These are phyloP conservation scores for Phlegmacium glaucopus DNA, from an alignment of 768 basidiomycete genomes.

Conservation along the genomic window DNA sequence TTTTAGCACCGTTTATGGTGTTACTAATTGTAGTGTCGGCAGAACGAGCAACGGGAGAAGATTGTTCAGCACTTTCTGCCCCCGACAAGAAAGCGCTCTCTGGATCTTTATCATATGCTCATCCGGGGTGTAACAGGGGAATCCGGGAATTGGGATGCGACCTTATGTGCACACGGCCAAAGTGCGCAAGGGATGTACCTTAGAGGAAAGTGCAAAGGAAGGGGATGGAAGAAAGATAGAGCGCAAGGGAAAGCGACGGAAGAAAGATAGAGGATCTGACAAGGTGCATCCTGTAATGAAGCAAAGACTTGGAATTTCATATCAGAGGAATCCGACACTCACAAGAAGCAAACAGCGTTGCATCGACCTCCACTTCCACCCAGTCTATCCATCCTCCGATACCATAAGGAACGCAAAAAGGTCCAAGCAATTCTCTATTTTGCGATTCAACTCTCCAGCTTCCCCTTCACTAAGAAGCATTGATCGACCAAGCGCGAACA, in stretches of 20 bases:
- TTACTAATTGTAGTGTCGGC: no score
- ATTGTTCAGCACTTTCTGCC: no score
- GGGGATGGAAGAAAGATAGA: slow-evolving; percentile 57
- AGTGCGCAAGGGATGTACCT: slow-evolving; percentile 55
- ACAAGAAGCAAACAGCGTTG: slow-evolving; percentile 61
- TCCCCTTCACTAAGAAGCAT: slow-evolving; percentile 27
- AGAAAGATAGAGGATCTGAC: slow-evolving; percentile 67
- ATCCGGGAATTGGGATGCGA: slow-evolving; percentile 53
- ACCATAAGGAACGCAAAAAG: slow-evolving; percentile 50
- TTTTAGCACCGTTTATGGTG: no score
- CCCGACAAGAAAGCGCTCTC: slow-evolving; percentile 32
- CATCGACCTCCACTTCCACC: slow-evolving; percentile 31
- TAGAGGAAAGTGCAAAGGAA: slow-evolving; percentile 38
- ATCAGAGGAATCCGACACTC: slow-evolving; percentile 16
- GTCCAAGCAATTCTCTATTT: slow-evolving; percentile 59
- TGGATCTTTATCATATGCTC: slow-evolving; percentile 42
- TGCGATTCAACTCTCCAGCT: slow-evolving; percentile 33
- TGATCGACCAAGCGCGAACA: slow-evolving; percentile 40
- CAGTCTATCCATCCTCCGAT: slow-evolving; percentile 44
- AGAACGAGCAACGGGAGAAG: no score
- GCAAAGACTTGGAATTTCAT: not conserved
- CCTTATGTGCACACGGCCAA: slow-evolving; percentile 44
- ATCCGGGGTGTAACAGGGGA: slow-evolving; percentile 52
- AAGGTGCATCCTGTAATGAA: slow-evolving; percentile 49
- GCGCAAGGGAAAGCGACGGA: slow-evolving; percentile 39